A percentile compares a stretch with the other conserved stretches of the same genome.
Conservation (phyloP, 2,329 filamentous ascomycete genomes). For the Zymoseptoria ardabiliae region DNA sequence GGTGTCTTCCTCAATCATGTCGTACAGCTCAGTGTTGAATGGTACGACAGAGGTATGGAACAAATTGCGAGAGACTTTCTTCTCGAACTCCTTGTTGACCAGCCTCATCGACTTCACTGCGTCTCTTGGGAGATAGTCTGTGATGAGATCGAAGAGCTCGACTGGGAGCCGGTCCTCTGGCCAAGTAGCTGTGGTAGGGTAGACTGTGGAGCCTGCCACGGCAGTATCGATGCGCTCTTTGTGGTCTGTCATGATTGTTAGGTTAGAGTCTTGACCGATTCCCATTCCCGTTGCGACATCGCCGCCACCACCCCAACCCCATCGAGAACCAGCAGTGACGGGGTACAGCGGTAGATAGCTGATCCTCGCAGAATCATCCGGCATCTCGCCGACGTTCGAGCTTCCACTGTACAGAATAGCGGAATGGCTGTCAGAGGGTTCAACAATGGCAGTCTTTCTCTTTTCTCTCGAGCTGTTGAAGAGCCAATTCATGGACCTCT, state of each 20-base stretch:
- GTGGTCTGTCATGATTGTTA: conserved; percentile 17
- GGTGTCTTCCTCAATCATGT: conserved; percentile 39
- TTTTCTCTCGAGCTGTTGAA: not conserved
- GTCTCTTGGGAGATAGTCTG: conserved; percentile 47
- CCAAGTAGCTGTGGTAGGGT: conserved; percentile 25
- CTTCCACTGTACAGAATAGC: conserved; percentile 14
- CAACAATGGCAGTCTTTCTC: not conserved
- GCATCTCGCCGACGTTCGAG: not conserved
- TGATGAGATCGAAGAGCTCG: conserved; percentile 56
- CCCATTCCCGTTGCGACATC: not conserved
- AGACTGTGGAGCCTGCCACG: not conserved
- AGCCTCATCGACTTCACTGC: conserved; percentile 56
- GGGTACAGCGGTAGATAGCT: conserved; percentile 19
- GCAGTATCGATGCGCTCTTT: conserved; percentile 10
- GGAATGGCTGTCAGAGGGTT: conserved; percentile 5
- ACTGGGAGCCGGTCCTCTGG: conserved; percentile 44
- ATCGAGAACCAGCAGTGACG: not conserved
- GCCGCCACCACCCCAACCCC: not conserved
- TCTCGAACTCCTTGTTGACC: conserved; percentile 56
- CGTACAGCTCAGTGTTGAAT: conserved; percentile 58
- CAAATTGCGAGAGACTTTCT: conserved; percentile 49
- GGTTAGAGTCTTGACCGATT: conserved; percentile 4
- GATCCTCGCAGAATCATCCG: conserved; percentile 4
- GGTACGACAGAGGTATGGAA: conserved; percentile 59
- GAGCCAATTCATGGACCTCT: not conserved